A percentile compares a stretch with the other conserved stretches of the same genome.
phyloP scores from a whole-genome alignment of 1,139 yeast species.

The Kodamaea alishanica region DNA sequence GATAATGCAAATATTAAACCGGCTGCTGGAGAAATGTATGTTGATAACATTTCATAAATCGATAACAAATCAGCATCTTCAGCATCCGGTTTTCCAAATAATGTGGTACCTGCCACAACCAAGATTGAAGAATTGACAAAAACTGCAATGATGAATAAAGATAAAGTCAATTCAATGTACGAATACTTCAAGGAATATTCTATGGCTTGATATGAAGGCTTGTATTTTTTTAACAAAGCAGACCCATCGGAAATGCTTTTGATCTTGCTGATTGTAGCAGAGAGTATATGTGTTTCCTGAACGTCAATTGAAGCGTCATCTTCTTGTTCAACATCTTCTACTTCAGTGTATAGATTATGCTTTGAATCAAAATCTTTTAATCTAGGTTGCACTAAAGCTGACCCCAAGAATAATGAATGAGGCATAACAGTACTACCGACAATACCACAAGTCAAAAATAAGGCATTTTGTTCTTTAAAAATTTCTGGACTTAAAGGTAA shows the following conservation, averaged over 20 bases:
- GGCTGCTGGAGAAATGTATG: slow-evolving; percentile 62
- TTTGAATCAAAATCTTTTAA: slow-evolving; percentile 59
- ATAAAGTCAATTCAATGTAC: slow-evolving; percentile 58
- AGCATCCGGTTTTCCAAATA: slow-evolving; percentile 63
- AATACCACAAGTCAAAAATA: slow-evolving; percentile 67
- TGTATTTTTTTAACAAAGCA: slow-evolving; percentile 33
- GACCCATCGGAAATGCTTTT: slow-evolving; percentile 38
- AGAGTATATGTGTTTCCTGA: slow-evolving; percentile 12
- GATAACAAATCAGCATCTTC: slow-evolving; percentile 71
- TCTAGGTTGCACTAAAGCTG: slow-evolving; percentile 73
- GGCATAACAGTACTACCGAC: slow-evolving; percentile 87
- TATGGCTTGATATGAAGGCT: slow-evolving; percentile 64
- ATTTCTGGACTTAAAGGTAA: slow-evolving; percentile 50
- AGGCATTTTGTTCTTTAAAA: slow-evolving; percentile 53
- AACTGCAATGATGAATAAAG: slow-evolving; percentile 69
- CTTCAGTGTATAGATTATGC: slow-evolving; percentile 30
- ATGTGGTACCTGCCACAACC: slow-evolving; percentile 70
- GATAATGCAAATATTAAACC: slow-evolving; percentile 80
- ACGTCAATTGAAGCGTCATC: slow-evolving; percentile 13
- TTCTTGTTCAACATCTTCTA: slow-evolving; percentile 16
- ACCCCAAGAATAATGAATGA: slow-evolving; percentile 69
- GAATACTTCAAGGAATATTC: slow-evolving; percentile 65
- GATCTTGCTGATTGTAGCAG: slow-evolving; percentile 27
- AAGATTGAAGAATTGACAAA: slow-evolving; percentile 78
- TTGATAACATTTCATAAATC: slow-evolving; percentile 56